Conservation (phyloP, 768 basidiomycete species). For the Tephrocybe sp. region DNA sequence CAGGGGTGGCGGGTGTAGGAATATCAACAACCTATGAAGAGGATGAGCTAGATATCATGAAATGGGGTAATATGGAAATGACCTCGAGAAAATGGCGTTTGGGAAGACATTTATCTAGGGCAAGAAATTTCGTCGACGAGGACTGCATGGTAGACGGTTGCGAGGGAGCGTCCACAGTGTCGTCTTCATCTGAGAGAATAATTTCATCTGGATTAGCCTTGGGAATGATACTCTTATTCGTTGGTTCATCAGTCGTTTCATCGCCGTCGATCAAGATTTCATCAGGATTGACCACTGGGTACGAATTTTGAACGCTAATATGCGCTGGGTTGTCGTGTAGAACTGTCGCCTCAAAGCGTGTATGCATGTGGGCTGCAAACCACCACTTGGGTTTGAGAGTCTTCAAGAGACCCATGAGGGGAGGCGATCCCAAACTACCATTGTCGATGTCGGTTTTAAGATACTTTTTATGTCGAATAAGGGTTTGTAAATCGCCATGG, state of each 20-base stretch:
- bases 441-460: slow-evolving; percentile 65
- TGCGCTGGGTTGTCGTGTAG: slow-evolving; percentile 32
- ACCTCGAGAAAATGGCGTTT: slow-evolving; percentile 81
- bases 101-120: slow-evolving; percentile 86
- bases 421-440: slow-evolving; percentile 81
- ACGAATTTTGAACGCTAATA: not conserved
- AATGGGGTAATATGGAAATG: not conserved
- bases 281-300: slow-evolving; percentile 22
- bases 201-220: slow-evolving; percentile 38
- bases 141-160: slow-evolving; percentile 15
- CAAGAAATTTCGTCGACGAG: slow-evolving; percentile 73
- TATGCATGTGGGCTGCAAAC: slow-evolving; percentile 92
- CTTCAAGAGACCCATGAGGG: slow-evolving; percentile 72
- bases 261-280: slow-evolving; percentile 46
- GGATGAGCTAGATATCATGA: not conserved
- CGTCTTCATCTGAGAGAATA: slow-evolving; percentile 44
- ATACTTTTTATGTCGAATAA: slow-evolving; percentile 77
- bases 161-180: slow-evolving; percentile 30
- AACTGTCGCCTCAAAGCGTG: slow-evolving; percentile 75
- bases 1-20: slow-evolving; percentile 27
- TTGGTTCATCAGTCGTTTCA: slow-evolving; percentile 30
- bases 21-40: slow-evolving; percentile 68
- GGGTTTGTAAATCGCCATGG: slow-evolving; percentile 62
- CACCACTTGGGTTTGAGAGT: slow-evolving; percentile 80
- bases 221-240: not conserved